phyloP scores from a whole-genome alignment of 306 rosid genomes.

The Begonia fuchsioides region DNA sequence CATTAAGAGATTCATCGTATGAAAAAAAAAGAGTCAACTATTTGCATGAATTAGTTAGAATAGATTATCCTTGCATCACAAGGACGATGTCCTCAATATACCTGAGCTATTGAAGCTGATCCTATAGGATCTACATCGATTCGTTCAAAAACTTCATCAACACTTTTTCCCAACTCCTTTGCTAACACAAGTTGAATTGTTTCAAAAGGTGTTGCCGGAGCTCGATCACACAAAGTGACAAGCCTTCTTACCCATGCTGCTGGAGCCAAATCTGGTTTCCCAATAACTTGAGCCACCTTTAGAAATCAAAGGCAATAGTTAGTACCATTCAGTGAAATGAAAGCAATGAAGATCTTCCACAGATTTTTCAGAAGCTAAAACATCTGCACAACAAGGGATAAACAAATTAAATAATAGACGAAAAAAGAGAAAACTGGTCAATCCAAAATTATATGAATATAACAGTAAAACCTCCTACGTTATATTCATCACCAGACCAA shows the following conservation, averaged over 20 bases:
- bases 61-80: too few relatives aligned
- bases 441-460: slow-evolving; percentile 4
- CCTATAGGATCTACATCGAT: slow-evolving; percentile 75
- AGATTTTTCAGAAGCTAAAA: background rate
- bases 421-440: background rate
- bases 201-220: slow-evolving; percentile 72
- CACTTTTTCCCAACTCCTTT: slow-evolving; percentile 48
- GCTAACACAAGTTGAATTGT: slow-evolving; percentile 48
- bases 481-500: too few relatives aligned
- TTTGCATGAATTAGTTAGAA: too few relatives aligned
- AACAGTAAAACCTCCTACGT: too few relatives aligned
- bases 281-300: slow-evolving; percentile 88
- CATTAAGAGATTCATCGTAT: too few relatives aligned
- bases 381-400: background rate
- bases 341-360: slow-evolving; percentile 3
- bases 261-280: slow-evolving; percentile 98
- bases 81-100: slow-evolving; percentile 8
- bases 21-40: too few relatives aligned
- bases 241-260: slow-evolving; percentile 93
- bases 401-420: background rate
- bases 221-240: slow-evolving; percentile 75
- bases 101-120: slow-evolving; percentile 98
- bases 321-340: background rate
- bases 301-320: slow-evolving; percentile 2
- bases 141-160: slow-evolving; percentile 55